These are phyloP conservation scores for Penicillium sp. DNA, from an alignment of 2,329 filamentous ascomycete genomes.

Conservation along the genomic window DNA sequence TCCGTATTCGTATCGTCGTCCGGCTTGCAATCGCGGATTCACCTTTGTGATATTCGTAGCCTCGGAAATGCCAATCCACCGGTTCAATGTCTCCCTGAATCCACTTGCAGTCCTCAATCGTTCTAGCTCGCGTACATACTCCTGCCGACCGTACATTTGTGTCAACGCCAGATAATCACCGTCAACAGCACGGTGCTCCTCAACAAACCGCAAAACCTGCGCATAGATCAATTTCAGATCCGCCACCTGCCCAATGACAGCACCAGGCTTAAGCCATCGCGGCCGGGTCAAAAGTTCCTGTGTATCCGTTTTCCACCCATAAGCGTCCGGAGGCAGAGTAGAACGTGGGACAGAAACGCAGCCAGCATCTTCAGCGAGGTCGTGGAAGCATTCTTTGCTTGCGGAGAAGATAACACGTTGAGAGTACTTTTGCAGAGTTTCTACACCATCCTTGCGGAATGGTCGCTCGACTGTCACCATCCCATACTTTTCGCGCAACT, in stretches of 20 bases:
- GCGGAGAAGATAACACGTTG: slow-evolving; percentile 63
- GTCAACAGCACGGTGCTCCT: slow-evolving; percentile 35
- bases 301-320: slow-evolving; percentile 51
- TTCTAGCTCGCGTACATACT: slow-evolving; percentile 54
- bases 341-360: slow-evolving; percentile 60
- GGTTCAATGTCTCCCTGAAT: slow-evolving; percentile 46
- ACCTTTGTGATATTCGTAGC: slow-evolving; percentile 43
- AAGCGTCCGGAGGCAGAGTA: slow-evolving; percentile 54
- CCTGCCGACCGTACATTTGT: slow-evolving; percentile 59
- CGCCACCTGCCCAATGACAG: slow-evolving; percentile 56
- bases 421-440: slow-evolving; percentile 48
- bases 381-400: slow-evolving; percentile 58
- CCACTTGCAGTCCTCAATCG: slow-evolving; percentile 39
- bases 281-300: slow-evolving; percentile 49
- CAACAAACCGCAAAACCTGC: slow-evolving; percentile 46
- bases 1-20: slow-evolving; percentile 54
- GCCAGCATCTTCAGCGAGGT: slow-evolving; percentile 49
- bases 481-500: slow-evolving; percentile 58
- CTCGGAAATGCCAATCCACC: slow-evolving; percentile 43
- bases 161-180: slow-evolving; percentile 55
- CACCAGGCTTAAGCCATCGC: slow-evolving; percentile 55
- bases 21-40: slow-evolving; percentile 39
- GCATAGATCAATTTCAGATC: slow-evolving; percentile 55
- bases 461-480: slow-evolving; percentile 30
- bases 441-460: slow-evolving; percentile 25